Evolutionary conservation across 768 basidiomycete species (phyloP), one percentile per base, ranked within the genome.

Genomic region (Naganishia vishniacii): DNA sequence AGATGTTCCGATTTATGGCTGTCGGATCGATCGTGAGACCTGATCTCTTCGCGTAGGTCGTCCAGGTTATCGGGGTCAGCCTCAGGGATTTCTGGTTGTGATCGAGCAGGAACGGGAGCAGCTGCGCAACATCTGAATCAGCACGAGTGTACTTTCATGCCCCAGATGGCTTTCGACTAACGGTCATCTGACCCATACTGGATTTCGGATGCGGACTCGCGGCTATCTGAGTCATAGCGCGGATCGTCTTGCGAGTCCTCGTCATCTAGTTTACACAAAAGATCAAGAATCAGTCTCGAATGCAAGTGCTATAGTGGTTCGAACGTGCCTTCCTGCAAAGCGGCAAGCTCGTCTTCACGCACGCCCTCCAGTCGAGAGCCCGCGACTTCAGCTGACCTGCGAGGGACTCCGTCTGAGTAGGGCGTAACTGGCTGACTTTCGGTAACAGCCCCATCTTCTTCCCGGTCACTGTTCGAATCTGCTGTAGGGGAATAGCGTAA

Each of bases 171-270:
- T n/a, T n/a, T 25, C 16, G 9, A 53, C 62, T 63, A 11, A 63
- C 62, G n/a, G 41, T 63, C 62, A 5, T 56, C 48, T n/a, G 48
- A 49, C 16, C 26, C 62, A 31, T 63, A 63, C 18, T 56, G 48
- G 25, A 63, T 32, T 12, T 46, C 41, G 41, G 53, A 48, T 13
- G 48, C 48, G 6, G 48, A 51, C 20, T 41, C 37, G 20, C 49
- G 16, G 32, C 41, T 40, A 31, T 63, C 62, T 8, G 37, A 48
- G 26, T 37, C 37, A 31, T 63, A 64, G n/a, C 59, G 44, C 11
- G 56, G 63, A 34, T 47, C 45, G 4, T 26, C 28, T 40, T 29
- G 51, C 11, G 53, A 58, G n/a, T 64, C 63, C 31, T 32, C 31
- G n/a, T 64, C 63, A 25, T 64, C 63, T 64, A 34, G 6, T 4